Evolutionary conservation across 805 yeast species (phyloP), one percentile per base, ranked within the genome.

Genomic region (Cyberlindnera xylosilytica): DNA sequence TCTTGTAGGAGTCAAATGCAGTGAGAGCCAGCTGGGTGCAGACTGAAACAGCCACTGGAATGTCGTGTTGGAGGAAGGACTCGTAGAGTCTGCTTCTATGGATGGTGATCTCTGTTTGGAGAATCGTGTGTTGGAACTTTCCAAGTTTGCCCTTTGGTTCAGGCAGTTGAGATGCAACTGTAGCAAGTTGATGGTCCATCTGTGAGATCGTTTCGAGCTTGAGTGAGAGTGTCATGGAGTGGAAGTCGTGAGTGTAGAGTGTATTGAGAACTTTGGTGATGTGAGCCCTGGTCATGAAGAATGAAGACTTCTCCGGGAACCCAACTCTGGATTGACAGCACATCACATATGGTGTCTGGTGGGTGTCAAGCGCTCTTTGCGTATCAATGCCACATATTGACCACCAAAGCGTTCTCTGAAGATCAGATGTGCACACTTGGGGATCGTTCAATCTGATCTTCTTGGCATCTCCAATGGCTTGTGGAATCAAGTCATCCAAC

Each of bases 31-130:
- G 34, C 11, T 33, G 29, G 6, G 32, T 30, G 19, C 47, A 44
- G 1, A 47, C 15, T 10, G 23, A 33, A 1, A 45, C 17, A 2
- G 51, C 42, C 10, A 44, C 38, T 4, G 51, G 45, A 10, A 39
- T 27, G 15, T 42, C 43, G 10, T 36, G 13, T 2, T 20, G 15
- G 10, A 44, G 22, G 32, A 47, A 47, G 17, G 48, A 36, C 74
- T 62, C 22, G 62, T 41, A 49, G 2, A 49, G 38, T 15, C 52
- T 36, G 39, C 20, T 36, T 10, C 52, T 30, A 19, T 45, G 46
- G 18, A 46, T 33, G 26, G 36, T 42, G 11, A 45, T 30, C 26
- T 35, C 37, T 3, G 36, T 36, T 5, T 33, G 39, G 8, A 49
- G 30, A 1, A 42, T 34, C 13, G 38, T 29, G 3, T 36, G 31